Base-by-base conservation (phyloP, 2,329 filamentous ascomycete species). In the Epichloe brachyelytri region DNA sequence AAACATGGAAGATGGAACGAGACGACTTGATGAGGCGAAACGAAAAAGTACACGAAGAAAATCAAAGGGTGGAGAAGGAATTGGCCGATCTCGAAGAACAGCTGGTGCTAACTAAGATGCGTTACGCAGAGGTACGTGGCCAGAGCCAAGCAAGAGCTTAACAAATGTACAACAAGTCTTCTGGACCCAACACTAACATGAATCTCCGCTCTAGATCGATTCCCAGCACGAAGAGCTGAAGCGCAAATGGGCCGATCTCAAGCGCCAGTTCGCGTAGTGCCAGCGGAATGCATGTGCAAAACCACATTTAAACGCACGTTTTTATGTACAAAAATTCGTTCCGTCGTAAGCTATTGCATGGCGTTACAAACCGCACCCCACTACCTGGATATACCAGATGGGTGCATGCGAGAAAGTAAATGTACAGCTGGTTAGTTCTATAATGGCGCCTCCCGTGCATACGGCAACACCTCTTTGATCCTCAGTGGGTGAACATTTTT, bases 11-110 rank as follows among this genome's bases (percentile, higher is more conserved):
- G 64, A 78, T 79, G 11, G 91, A 97, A 68, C 90, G 95, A 70
- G 90, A 96, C 51, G 80, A 86, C 49, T 81, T 97, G 60, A 93
- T 97, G 85, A 83, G 88, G 66, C 81, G 89, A 54, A 97, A 97
- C 64, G 79, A 86, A 55, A 88, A 94, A 61, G 90, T 97, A 7
- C 90, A 97, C 62, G 89, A 95, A 59, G 88, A 95, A 71, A 98
- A 97, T 62, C 78, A 86, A 54, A 80, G 77, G 52, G 71, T 98
- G 58, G 90, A 96, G 68, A 91, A 95, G 63, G 87, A 93, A 62
- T 79, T 95, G 77, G 77, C 80, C 5, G 89, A 96, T 59, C 86
- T 97, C 73, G 93, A 97, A 73, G 86, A 90, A 68, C 83, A 89
- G 65, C 73, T 98, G 57, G 91, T 98, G 56, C 81, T 85, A 64